Percentiles rank a stretch among this genome's conserved stretches.
phyloP scores from a whole-genome alignment of 2,329 filamentous ascomycete genomes.

The Pseudogymnoascus sp. region DNA sequence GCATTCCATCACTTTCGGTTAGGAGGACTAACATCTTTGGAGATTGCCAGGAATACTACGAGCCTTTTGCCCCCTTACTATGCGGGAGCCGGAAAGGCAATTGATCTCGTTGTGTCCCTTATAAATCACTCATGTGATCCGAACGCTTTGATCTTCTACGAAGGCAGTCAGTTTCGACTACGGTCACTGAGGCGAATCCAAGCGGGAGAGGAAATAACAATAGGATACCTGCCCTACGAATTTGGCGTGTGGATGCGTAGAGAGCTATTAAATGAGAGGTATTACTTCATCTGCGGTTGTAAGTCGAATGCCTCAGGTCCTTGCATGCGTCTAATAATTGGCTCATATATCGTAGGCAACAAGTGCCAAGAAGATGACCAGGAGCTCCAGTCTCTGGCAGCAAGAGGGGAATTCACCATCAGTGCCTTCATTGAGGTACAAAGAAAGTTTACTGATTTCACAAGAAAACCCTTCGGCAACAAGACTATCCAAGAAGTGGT shows the following conservation, averaged over 20 bases:
- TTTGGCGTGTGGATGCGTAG: background rate
- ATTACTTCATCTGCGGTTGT: conserved; percentile 10
- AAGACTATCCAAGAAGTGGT: background rate
- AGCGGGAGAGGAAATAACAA: conserved; percentile 30
- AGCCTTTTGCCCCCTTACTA: background rate
- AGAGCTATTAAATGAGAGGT: background rate
- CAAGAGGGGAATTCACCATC: background rate
- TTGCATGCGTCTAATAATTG: background rate
- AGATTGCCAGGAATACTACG: background rate
- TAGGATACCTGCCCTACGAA: conserved; percentile 26
- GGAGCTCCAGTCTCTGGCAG: background rate
- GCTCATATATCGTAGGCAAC: background rate
- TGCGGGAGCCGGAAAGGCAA: background rate
- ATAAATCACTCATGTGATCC: conserved; percentile 33
- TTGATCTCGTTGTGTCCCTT: conserved; percentile 27
- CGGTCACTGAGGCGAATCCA: conserved; percentile 27
- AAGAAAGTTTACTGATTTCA: background rate
- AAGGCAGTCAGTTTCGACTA: conserved; percentile 27
- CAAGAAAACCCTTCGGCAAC: background rate
- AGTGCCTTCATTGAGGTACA: background rate
- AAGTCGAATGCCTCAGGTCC: background rate
- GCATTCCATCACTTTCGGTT: background rate
- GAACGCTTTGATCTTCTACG: conserved; percentile 29
- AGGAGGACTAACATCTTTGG: background rate
- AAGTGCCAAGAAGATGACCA: background rate